phyloP scores from a whole-genome alignment of 164 flowering plant species.

The Piper longum region DNA sequence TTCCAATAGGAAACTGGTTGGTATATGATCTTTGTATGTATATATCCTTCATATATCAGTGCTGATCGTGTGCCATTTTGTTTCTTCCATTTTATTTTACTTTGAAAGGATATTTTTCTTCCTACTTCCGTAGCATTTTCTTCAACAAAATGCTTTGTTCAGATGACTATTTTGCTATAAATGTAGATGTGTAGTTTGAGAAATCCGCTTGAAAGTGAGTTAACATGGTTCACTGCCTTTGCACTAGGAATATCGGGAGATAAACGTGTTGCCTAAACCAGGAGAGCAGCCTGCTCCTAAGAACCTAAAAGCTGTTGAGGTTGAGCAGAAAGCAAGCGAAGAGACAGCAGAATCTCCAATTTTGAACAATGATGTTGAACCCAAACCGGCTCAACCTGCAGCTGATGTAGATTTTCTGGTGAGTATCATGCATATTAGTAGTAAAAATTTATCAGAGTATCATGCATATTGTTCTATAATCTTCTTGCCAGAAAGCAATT shows the following conservation, averaged over 20 bases:
- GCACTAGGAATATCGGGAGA: conserved; percentile 44
- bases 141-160: not conserved
- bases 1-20: conserved; percentile 56
- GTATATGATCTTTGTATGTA: conserved; percentile 8
- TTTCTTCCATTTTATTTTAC: not conserved
- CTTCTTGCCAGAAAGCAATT: not conserved
- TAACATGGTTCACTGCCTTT: not conserved
- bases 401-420: conserved; percentile 55
- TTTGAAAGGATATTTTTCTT: not conserved
- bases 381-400: conserved; percentile 16
- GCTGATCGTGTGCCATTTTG: not conserved
- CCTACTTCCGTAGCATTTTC: too few relatives aligned
- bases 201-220: too few relatives aligned
- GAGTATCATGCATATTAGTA: not conserved
- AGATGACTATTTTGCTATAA: too few relatives aligned
- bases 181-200: not conserved
- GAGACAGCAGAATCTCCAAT: conserved; percentile 35
- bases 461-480: not conserved
- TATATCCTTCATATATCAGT: not conserved
- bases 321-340: conserved; percentile 14
- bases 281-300: conserved; percentile 31
- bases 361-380: conserved; percentile 20
- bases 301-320: conserved; percentile 24
- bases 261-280: conserved; percentile 16
- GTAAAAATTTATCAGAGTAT: too few relatives aligned